Percentiles rank a stretch among this genome's conserved stretches.
Conservation (phyloP, 139 green algal genomes). For the Auxenochlorella protothecoides region DNA sequence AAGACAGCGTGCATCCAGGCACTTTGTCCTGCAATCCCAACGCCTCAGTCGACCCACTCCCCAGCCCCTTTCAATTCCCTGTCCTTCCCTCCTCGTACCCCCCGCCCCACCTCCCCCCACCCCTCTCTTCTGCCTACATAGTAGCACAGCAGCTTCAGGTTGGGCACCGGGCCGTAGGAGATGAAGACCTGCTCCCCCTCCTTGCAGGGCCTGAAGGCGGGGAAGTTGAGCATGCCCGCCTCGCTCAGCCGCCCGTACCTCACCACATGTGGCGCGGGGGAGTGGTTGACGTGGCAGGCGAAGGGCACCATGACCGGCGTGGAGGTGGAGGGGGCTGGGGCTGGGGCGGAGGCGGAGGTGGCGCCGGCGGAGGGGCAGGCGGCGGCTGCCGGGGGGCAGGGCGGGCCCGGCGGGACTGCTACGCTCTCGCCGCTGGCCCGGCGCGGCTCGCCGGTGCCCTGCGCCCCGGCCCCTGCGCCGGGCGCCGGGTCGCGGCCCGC, state of each 20-base stretch:
- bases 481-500: neutral
- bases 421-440: too few relatives aligned
- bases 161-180: conserved; percentile 61
- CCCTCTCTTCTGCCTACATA: conserved; percentile 23
- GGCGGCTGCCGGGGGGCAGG: too few relatives aligned
- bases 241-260: conserved; percentile 45
- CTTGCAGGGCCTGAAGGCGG: conserved; percentile 35
- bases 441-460: too few relatives aligned
- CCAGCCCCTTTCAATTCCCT: too few relatives aligned
- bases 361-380: too few relatives aligned
- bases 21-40: too few relatives aligned
- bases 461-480: too few relatives aligned
- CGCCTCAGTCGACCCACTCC: too few relatives aligned
- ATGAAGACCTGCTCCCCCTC: conserved; percentile 39
- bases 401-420: too few relatives aligned
- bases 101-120: too few relatives aligned
- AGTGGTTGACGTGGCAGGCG: conserved; percentile 60
- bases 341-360: neutral
- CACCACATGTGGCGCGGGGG: conserved; percentile 53
- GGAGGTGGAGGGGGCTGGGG: neutral
- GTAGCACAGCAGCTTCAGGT: conserved; percentile 63
- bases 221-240: conserved; percentile 24
- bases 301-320: conserved; percentile 51
- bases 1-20: too few relatives aligned
- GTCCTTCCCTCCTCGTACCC: too few relatives aligned